Evolutionary conservation across 176 grass and related monocot genomes (phyloP).

Genomic region (Juncus effusus): DNA sequence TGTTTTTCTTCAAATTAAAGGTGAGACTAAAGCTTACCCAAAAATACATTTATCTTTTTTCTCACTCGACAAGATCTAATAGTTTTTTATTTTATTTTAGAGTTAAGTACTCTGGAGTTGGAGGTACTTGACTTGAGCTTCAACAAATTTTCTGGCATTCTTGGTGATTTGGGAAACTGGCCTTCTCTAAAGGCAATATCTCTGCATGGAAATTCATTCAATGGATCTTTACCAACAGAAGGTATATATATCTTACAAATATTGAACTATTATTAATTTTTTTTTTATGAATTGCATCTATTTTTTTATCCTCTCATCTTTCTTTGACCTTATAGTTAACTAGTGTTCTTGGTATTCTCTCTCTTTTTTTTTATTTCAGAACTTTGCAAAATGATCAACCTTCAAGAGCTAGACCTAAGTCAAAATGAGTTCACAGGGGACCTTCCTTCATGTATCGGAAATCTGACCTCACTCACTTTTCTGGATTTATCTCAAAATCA

Average conservation of each 20-base stretch:
- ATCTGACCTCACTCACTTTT: slow-evolving; percentile 23
- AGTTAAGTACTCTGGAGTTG: slow-evolving; percentile 7
- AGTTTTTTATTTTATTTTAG: slow-evolving; percentile 14
- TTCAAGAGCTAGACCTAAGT: slow-evolving; percentile 16
- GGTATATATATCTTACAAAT: slow-evolving; percentile 53
- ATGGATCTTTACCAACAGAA: slow-evolving; percentile 32
- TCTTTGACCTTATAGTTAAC: too few relatives aligned
- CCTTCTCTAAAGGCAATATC: too few relatives aligned
- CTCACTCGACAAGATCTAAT: too few relatives aligned
- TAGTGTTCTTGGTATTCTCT: too few relatives aligned
- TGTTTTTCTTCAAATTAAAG: too few relatives aligned
- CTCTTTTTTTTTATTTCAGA: background rate
- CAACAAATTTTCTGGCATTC: background rate
- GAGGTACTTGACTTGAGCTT: slow-evolving; percentile 7
- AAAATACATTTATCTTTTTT: too few relatives aligned
- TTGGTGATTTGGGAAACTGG: too few relatives aligned
- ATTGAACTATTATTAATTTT: slow-evolving; percentile 44
- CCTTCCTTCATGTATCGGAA: slow-evolving; percentile 25
- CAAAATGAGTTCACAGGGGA: slow-evolving; percentile 4
- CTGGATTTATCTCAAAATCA: slow-evolving; percentile 18
- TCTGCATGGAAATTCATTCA: too few relatives aligned
- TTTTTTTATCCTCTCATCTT: too few relatives aligned
- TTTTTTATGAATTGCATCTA: too few relatives aligned
- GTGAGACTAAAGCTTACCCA: too few relatives aligned
- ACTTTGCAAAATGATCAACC: slow-evolving; percentile 18